Evolutionary conservation across 768 basidiomycete genomes (phyloP).

Genomic region (Collybia nuda): DNA sequence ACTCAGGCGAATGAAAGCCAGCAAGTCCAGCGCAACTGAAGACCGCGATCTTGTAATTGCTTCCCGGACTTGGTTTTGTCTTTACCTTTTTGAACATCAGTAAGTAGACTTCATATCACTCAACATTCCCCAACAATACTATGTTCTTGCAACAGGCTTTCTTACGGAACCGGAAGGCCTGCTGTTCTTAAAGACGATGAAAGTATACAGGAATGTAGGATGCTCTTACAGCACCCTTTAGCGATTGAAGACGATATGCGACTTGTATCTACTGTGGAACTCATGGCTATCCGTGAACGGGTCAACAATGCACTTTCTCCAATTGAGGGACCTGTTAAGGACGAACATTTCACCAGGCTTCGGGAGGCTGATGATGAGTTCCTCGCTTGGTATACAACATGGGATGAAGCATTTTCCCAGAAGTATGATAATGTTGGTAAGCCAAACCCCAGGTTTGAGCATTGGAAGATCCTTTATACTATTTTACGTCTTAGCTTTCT

Average conservation of each 20-base stretch:
- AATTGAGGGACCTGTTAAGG: conserved; percentile 69
- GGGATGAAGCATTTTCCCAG: conserved; percentile 79
- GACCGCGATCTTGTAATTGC: conserved; percentile 82
- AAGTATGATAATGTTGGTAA: conserved; percentile 82
- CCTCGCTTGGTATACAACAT: conserved; percentile 75
- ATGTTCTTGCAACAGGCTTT: conserved; percentile 54
- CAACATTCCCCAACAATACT: background rate
- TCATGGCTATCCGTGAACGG: conserved; percentile 86
- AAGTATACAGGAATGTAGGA: conserved; percentile 78
- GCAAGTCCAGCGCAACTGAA: conserved; percentile 53
- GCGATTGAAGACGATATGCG: conserved; percentile 94
- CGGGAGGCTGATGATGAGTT: conserved; percentile 78
- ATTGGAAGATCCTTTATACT: background rate
- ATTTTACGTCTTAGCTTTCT: conserved; percentile 58
- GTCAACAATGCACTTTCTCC: conserved; percentile 83
- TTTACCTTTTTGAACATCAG: conserved; percentile 95
- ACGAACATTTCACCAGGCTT: conserved; percentile 70
- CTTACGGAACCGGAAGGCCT: conserved; percentile 92
- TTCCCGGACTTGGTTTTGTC: conserved; percentile 89
- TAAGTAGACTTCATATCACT: conserved; percentile 36
- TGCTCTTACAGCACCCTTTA: conserved; percentile 82
- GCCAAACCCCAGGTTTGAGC: conserved; percentile 14
- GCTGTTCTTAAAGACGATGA: conserved; percentile 93
- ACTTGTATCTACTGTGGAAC: conserved; percentile 90
- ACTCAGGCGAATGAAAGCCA: conserved; percentile 71